Percentiles rank a stretch among this genome's conserved stretches.
phyloP scores from a whole-genome alignment of 352 stramenopile species.

The Salisapilia sapeloensis region DNA sequence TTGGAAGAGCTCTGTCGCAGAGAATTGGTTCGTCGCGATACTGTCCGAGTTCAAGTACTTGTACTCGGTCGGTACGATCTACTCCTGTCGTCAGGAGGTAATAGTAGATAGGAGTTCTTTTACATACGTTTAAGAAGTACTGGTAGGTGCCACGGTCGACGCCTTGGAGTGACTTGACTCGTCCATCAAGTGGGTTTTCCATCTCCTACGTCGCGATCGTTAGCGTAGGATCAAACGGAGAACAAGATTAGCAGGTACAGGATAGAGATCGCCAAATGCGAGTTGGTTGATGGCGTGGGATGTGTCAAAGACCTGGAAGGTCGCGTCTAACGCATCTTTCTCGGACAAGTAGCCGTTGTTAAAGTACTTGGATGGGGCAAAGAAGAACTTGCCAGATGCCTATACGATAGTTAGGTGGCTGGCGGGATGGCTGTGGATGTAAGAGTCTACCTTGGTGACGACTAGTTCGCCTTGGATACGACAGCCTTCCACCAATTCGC shows the following conservation, averaged over 20 bases:
- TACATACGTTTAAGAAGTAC: slow-evolving; percentile 66
- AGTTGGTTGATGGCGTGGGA: slow-evolving; percentile 19
- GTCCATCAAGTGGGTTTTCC: slow-evolving; percentile 65
- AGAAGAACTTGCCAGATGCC: slow-evolving; percentile 67
- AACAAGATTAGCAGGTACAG: slow-evolving; percentile 14
- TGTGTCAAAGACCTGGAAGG: slow-evolving; percentile 36
- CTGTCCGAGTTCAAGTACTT: slow-evolving; percentile 69
- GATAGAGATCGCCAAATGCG: slow-evolving; percentile 59
- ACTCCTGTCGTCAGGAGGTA: slow-evolving; percentile 1
- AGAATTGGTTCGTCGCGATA: slow-evolving; percentile 95
- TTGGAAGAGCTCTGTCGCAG: slow-evolving; percentile 92
- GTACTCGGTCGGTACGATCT: slow-evolving; percentile 95
- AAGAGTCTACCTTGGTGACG: slow-evolving; percentile 43
- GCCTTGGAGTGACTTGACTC: slow-evolving; percentile 32
- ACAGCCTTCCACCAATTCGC: slow-evolving; percentile 62
- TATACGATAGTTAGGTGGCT: slow-evolving; percentile 4
- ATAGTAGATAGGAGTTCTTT: neutral
- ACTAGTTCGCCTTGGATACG: slow-evolving; percentile 51
- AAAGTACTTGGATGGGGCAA: slow-evolving; percentile 72
- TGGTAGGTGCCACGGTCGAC: slow-evolving; percentile 49
- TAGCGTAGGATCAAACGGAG: neutral
- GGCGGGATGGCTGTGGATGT: neutral
- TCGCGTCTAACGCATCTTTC: slow-evolving; percentile 41
- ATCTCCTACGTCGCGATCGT: slow-evolving; percentile 25
- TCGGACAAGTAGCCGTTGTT: slow-evolving; percentile 53